These are phyloP conservation scores for Carex scoparia DNA, from an alignment of 176 grass and related monocot species.

Conservation along the genomic window DNA sequence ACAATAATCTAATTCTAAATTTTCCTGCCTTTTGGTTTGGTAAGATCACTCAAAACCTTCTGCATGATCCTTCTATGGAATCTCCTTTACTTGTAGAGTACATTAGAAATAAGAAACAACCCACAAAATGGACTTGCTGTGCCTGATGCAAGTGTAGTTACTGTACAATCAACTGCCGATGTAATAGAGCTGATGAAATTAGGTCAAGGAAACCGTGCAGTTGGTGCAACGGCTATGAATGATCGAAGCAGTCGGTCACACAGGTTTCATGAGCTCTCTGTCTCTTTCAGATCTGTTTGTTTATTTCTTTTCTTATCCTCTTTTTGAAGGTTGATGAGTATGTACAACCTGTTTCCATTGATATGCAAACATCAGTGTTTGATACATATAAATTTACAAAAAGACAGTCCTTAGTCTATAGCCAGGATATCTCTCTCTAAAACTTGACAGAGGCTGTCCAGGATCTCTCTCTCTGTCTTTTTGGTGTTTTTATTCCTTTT, in stretches of 20 bases:
- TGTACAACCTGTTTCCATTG: background rate
- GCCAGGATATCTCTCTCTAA: background rate
- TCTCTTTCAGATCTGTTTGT: conserved; percentile 1
- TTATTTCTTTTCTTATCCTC: background rate
- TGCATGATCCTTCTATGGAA: conserved; percentile 17
- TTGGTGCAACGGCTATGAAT: conserved; percentile 86
- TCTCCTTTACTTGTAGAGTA: conserved; percentile 55
- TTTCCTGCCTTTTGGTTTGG: background rate
- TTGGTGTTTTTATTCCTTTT: background rate
- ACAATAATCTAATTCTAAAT: background rate
- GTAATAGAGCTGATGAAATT: conserved; percentile 86
- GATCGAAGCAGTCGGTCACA: conserved; percentile 97
- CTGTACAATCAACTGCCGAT: conserved; percentile 56
- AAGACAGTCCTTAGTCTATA: background rate
- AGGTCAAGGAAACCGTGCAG: conserved; percentile 79
- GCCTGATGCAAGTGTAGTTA: conserved; percentile 72
- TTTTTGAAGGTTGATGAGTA: background rate
- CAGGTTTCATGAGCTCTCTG: conserved; percentile 36
- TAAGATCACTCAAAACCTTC: background rate
- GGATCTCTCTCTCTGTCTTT: background rate
- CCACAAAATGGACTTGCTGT: conserved; percentile 72
- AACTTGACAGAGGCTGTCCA: too few relatives aligned
- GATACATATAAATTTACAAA: background rate
- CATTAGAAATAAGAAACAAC: conserved; percentile 85
- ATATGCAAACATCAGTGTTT: background rate